Percentiles rank a stretch among this genome's conserved stretches.
These are phyloP conservation scores for Hymenoscyphus repandus DNA, from an alignment of 2,329 filamentous ascomycete species.

Conservation along the genomic window DNA sequence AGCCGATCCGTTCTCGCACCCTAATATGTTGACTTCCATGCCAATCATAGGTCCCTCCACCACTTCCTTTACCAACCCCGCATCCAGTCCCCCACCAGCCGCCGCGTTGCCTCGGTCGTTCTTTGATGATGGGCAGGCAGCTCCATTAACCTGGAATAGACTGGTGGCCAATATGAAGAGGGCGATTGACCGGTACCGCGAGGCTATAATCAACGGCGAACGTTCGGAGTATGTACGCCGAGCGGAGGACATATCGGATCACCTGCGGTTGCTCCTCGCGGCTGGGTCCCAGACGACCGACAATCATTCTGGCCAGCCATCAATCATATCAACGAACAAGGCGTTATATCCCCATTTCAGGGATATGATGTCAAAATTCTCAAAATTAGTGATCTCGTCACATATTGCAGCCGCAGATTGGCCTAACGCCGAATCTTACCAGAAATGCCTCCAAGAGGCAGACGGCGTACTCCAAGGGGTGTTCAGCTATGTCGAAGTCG, in stretches of 20 bases:
- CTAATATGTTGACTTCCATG: slow-evolving; percentile 43
- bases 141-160: slow-evolving; percentile 80
- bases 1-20: slow-evolving; percentile 49
- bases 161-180: slow-evolving; percentile 90
- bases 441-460: slow-evolving; percentile 95
- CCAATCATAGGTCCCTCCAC: slow-evolving; percentile 27
- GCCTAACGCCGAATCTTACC: slow-evolving; percentile 86
- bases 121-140: slow-evolving; percentile 80
- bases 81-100: slow-evolving; percentile 28
- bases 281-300: slow-evolving; percentile 96
- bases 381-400: slow-evolving; percentile 96
- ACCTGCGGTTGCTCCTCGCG: slow-evolving; percentile 85
- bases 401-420: slow-evolving; percentile 96
- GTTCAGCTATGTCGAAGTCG: slow-evolving; percentile 93
- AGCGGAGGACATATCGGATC: slow-evolving; percentile 98
- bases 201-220: slow-evolving; percentile 77
- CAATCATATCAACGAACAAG: slow-evolving; percentile 99
- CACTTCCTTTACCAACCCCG: slow-evolving; percentile 54
- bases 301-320: slow-evolving; percentile 96
- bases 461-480: slow-evolving; percentile 92
- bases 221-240: slow-evolving; percentile 87
- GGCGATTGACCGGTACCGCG: slow-evolving; percentile 83
- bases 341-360: slow-evolving; percentile 94
- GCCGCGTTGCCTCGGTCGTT: slow-evolving; percentile 71
- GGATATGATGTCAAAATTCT: slow-evolving; percentile 99